Evolutionary conservation across 306 rosid genomes (phyloP).

Genomic region (Betula pendula): DNA sequence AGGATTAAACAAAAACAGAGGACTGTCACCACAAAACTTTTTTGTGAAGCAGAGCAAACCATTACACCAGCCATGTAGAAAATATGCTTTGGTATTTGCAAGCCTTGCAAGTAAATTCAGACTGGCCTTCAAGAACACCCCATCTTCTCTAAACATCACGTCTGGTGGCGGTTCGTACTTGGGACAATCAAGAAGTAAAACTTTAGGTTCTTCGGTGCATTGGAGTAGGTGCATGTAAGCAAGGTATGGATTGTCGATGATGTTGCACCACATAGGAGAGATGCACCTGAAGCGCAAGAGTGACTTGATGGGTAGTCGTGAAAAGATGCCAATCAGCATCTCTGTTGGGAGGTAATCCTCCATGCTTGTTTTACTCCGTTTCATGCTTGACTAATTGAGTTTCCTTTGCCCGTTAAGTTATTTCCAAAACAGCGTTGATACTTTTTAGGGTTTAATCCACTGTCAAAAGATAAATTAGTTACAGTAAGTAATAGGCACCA

Average conservation of each 20-base stretch:
- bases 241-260: neutral
- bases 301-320: conserved; percentile 2
- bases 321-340: neutral
- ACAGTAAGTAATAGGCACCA: no score
- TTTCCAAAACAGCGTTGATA: no score
- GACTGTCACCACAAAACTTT: neutral
- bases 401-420: no score
- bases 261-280: conserved; percentile 1
- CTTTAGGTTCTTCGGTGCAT: neutral
- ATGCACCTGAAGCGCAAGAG: neutral
- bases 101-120: neutral
- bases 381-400: no score
- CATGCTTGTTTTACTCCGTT: neutral
- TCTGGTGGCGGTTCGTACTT: neutral
- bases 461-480: no score
- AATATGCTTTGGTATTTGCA: neutral
- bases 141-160: neutral
- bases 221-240: neutral
- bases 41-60: conserved; percentile 5
- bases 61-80: neutral
- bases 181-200: neutral
- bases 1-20: conserved; percentile 6
- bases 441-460: no score
- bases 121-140: conserved; percentile 2
- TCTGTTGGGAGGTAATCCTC: neutral